Percentiles rank a stretch among this genome's conserved stretches.
Conservation (phyloP, 2,329 filamentous ascomycete species). For the Ophiocordyceps australis region DNA sequence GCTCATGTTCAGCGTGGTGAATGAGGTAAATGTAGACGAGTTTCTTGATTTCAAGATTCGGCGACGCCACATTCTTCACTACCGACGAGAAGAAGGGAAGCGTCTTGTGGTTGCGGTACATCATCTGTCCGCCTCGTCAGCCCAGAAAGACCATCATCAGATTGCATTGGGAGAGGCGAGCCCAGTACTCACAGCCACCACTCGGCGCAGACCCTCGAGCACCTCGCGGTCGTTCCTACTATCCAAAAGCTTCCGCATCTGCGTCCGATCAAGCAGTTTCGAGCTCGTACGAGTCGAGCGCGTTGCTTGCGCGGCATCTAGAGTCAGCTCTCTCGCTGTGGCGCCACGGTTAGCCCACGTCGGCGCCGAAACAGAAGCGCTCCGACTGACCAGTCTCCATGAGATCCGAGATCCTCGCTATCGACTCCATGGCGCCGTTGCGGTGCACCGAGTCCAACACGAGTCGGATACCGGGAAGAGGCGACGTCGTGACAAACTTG, state of each 20-base stretch:
- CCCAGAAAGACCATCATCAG: not conserved
- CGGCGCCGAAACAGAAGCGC: conserved; percentile 2
- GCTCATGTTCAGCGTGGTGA: conserved; percentile 89
- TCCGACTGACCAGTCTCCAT: conserved; percentile 67
- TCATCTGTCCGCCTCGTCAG: no score
- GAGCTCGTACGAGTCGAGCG: conserved; percentile 43
- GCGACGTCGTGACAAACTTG: no score
- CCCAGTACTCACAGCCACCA: conserved; percentile 54
- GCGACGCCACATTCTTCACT: conserved; percentile 92
- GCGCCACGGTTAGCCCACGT: conserved; percentile 4
- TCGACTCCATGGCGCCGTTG: conserved; percentile 87
- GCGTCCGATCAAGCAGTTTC: conserved; percentile 53
- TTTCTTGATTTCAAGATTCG: conserved; percentile 90
- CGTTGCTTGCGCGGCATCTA: conserved; percentile 88
- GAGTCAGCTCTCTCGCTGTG: conserved; percentile 82
- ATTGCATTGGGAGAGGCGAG: not conserved
- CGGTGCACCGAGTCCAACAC: no score
- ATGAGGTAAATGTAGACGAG: conserved; percentile 97
- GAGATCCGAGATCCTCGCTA: conserved; percentile 82
- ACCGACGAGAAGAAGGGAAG: conserved; percentile 92
- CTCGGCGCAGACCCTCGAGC: conserved; percentile 73
- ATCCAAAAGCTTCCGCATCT: conserved; percentile 89
- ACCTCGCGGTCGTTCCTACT: conserved; percentile 87
- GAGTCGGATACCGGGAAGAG: no score
- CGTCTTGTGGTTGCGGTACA: conserved; percentile 80